Evolutionary conservation across 1,139 yeast species (phyloP), one percentile per base, ranked within the genome.

Genomic region (Suhomyces anneliseae): DNA sequence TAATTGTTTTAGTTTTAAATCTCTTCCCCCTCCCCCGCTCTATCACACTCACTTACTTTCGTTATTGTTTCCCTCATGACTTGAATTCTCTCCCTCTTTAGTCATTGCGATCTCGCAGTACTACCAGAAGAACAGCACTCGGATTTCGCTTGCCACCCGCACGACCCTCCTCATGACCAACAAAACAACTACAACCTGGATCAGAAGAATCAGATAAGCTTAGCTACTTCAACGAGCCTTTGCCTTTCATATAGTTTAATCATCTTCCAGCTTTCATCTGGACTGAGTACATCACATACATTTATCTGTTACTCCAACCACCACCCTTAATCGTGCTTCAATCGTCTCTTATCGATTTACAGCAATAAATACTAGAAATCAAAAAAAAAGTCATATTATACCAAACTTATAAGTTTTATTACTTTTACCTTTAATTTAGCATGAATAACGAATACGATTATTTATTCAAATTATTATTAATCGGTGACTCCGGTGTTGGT

Each of bases 401-500:
- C 36, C 14, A 4, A n/a, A 12, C 36, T 34, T n/a, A 11, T 27
- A 27, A 38, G 27, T 33, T 27, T 27, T 34, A 38, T 27, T 34
- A 10, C 11, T 12, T 12, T 29, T 27, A 9, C 32, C 32, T 11
- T 11, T 9, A 9, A 11, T 29, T 10, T 31, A 40, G 43, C 44
- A 85, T 85, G 90, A 85, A 85, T 71, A 83, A 85, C 78, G 93
- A 86, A 73, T 93, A 92, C 97, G 99, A 93, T 72, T 93, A 90
- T 69, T 82, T 93, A 65, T 93, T 93, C 77, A 93, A 93, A 73
- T 82, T 92, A 59, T 79, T 92, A 65, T 83, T 92, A 72, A 93
- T 93, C 62, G 98, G 99, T 51, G 97, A 93, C 72, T 92, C 98
- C 46, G 99, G 99, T 59, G 99, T 93, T 43, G 99, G 99, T 54